Conservation (phyloP, 2,329 filamentous ascomycete species). For the Colletotrichum cordylinicola region DNA sequence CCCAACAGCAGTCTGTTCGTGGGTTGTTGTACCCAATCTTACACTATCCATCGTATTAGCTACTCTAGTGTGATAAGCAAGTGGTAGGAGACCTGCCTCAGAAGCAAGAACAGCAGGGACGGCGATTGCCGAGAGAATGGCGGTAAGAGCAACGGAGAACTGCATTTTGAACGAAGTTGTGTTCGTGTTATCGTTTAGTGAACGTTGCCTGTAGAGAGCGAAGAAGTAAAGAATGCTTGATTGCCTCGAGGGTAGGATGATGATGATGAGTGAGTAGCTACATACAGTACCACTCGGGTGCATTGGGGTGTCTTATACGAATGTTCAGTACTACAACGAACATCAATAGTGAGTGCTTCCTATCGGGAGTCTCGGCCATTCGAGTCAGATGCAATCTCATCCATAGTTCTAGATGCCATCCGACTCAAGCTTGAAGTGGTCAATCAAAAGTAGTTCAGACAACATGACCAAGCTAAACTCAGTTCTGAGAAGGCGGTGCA, state of each 20-base stretch:
- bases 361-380: background rate
- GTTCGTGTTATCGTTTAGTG: background rate
- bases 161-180: background rate
- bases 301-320: background rate
- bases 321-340: background rate
- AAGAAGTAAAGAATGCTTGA: background rate
- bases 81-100: background rate
- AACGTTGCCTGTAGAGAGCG: background rate
- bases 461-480: background rate
- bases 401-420: background rate
- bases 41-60: background rate
- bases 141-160: background rate
- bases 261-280: background rate
- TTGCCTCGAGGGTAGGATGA: background rate
- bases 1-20: background rate
- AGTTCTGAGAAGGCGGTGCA: background rate
- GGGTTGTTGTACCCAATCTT: background rate
- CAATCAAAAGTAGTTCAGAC: background rate
- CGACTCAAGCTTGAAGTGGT: background rate
- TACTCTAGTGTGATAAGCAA: background rate
- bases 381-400: background rate
- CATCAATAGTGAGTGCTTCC: background rate
- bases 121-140: background rate
- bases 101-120: background rate
- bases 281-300: background rate